A percentile compares a stretch with the other conserved stretches of the same genome.
phyloP scores from a whole-genome alignment of 2,329 filamentous ascomycete genomes.

The Ustulina deusta region DNA sequence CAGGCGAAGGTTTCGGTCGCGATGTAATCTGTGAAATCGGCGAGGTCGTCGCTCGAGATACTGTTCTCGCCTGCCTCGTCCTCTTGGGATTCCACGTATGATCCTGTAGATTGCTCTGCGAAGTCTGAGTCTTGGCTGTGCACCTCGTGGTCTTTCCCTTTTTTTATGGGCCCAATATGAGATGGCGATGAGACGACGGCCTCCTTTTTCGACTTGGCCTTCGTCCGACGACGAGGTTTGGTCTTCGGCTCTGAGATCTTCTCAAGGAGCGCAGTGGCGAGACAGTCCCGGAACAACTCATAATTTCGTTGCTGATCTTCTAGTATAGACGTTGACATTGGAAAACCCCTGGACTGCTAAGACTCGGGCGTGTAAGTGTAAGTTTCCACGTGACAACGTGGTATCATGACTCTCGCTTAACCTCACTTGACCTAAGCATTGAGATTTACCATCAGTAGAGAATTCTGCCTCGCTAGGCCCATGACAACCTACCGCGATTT shows the following conservation, averaged over 20 bases:
- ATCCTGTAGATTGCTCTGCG: neutral
- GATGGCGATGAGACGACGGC: constrained; percentile 24
- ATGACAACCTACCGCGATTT: neutral
- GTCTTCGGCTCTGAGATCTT: constrained; percentile 61
- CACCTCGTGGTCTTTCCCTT: neutral
- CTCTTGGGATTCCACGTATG: constrained; percentile 21
- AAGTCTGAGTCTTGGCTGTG: neutral
- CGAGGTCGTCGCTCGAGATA: constrained; percentile 70
- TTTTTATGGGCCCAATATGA: neutral
- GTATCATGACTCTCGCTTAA: neutral
- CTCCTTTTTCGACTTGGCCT: constrained; percentile 53
- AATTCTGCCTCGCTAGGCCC: neutral
- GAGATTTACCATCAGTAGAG: neutral
- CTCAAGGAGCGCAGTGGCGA: constrained; percentile 76
- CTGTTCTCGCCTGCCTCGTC: constrained; percentile 45
- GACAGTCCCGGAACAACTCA: constrained; percentile 77
- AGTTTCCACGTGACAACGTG: constrained; percentile 1
- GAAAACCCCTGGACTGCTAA: neutral
- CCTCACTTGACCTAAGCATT: neutral
- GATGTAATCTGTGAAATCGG: constrained; percentile 86
- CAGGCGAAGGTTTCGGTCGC: constrained; percentile 74
- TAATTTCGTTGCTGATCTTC: constrained; percentile 62
- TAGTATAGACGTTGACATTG: constrained; percentile 39
- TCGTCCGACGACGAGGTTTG: constrained; percentile 60
- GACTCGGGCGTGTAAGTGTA: neutral